Evolutionary conservation across 257 asterid genomes (phyloP), one percentile per base, ranked within the genome.

Genomic region (Phtheirospermum japonicum): DNA sequence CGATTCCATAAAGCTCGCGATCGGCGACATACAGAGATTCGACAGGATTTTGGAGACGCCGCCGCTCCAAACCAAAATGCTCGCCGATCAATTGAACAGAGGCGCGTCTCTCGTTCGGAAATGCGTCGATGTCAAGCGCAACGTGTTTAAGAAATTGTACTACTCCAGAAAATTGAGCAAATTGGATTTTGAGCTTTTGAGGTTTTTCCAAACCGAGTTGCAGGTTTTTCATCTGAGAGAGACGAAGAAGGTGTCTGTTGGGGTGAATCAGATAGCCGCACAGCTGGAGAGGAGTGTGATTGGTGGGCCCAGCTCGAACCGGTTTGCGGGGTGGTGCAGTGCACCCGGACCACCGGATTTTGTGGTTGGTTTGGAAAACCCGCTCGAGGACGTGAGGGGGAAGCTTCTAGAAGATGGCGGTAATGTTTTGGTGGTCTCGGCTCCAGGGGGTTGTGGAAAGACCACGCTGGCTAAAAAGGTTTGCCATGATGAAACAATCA

Each of bases 381-480:
- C 73, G 0, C 61, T 72, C 49, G 31, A 57, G 50, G 73, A 76
- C 61, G 31, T 76, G 63, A 76, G 70, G 34, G 4, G 28, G 63
- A 59, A 60, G 73, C 17, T 73, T 63, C 55, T 72, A 39, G 66
- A 36, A 14, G 65, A 56, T 23, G 63, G 23, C 17, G 68, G n/a
- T 3, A 7, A 33, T 2, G 73, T 76, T 17, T 46, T 76, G 12
- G 78, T 68, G 63, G 52, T 76, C 39, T 76, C 82, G 49, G 82
- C 74, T 56, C 78, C 82, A 26, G 71, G 78, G 34, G 82, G 78
- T 2, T 72, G 76, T 63, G 82, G 82, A 17, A 76, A 76, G 70
- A 73, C 82, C 19, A 69, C 78, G 8, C 51, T 76, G 48, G 74
- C 76, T 0, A 52, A 74, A 28, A 31, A 18, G 73, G 30, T 76